phyloP scores from a whole-genome alignment of 371 early-diverging fungal genomes.

The Umbelopsis sp. region DNA sequence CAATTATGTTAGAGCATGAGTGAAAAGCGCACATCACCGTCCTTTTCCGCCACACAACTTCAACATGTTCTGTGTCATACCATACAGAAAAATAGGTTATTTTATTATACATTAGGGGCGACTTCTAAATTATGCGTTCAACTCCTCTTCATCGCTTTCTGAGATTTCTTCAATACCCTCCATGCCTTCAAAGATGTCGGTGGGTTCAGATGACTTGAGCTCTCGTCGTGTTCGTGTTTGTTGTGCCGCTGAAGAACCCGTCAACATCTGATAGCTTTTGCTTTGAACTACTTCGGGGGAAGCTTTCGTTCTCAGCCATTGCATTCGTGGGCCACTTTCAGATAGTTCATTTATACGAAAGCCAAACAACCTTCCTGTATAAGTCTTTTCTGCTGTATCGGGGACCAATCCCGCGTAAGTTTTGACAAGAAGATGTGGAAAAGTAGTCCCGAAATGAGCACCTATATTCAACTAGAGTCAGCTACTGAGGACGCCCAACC shows the following conservation, averaged over 20 bases:
- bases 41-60: too few species aligned
- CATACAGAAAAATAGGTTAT: neutral
- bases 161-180: constrained; percentile 9
- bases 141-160: constrained; percentile 12
- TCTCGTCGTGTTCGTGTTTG: constrained; percentile 5
- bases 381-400: constrained; percentile 48
- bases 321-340: constrained; percentile 71
- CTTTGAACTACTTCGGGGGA: constrained; percentile 15
- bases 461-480: constrained; percentile 46
- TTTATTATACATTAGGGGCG: constrained; percentile 12
- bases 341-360: constrained; percentile 70
- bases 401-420: constrained; percentile 80
- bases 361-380: constrained; percentile 83
- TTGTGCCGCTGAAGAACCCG: neutral
- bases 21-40: too few species aligned
- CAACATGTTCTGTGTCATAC: too few species aligned
- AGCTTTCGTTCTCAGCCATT: constrained; percentile 73
- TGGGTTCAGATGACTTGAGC: neutral
- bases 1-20: too few species aligned
- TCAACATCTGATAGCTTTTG: neutral
- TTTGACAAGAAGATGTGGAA: constrained; percentile 91
- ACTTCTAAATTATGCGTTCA: constrained; percentile 7
- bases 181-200: constrained; percentile 7
- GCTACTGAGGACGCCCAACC: neutral
- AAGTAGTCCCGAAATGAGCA: constrained; percentile 95